Evolutionary conservation across 2,329 filamentous ascomycete species (phyloP).

Genomic region (Pseudogymnoascus sp.): DNA sequence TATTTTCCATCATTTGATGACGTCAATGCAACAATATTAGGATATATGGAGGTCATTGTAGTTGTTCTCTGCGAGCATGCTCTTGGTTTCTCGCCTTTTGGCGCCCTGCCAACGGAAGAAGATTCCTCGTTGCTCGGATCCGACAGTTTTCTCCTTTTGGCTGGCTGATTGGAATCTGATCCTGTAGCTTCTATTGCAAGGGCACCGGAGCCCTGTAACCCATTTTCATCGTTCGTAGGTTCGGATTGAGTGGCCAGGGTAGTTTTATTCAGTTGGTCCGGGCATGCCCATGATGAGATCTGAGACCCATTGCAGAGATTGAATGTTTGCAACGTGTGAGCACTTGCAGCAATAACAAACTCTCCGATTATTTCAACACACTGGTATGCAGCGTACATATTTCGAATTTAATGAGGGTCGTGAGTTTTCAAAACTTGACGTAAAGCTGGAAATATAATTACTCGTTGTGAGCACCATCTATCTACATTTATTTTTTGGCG

Average conservation of each 20-base stretch:
- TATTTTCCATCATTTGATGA: slow-evolving; percentile 56
- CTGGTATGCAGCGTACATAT: slow-evolving; percentile 55
- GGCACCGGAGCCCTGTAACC: slow-evolving; percentile 10
- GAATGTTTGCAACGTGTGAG: slow-evolving; percentile 62
- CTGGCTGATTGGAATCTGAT: slow-evolving; percentile 14
- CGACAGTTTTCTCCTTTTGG: slow-evolving; percentile 27
- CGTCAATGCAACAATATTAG: slow-evolving; percentile 61
- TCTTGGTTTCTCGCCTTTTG: slow-evolving; percentile 11
- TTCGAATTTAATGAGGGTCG: slow-evolving; percentile 11
- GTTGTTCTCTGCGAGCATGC: slow-evolving; percentile 16
- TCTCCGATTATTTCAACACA: slow-evolving; percentile 45
- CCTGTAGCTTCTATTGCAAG: slow-evolving; percentile 10
- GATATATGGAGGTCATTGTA: slow-evolving; percentile 36
- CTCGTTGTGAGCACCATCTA: not conserved
- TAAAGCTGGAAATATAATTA: not conserved
- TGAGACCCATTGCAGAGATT: slow-evolving; percentile 47
- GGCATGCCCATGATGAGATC: slow-evolving; percentile 37
- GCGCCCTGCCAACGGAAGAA: not conserved
- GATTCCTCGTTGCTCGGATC: slow-evolving; percentile 5
- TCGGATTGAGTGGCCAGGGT: not conserved
- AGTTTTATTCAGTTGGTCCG: slow-evolving; percentile 10
- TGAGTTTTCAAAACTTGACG: not conserved
- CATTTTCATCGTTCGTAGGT: slow-evolving; percentile 11
- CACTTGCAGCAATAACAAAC: slow-evolving; percentile 64
- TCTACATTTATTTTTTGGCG: slow-evolving; percentile 1